phyloP scores from a whole-genome alignment of 768 basidiomycete genomes.

The Rubroboletus pulcherrimus region DNA sequence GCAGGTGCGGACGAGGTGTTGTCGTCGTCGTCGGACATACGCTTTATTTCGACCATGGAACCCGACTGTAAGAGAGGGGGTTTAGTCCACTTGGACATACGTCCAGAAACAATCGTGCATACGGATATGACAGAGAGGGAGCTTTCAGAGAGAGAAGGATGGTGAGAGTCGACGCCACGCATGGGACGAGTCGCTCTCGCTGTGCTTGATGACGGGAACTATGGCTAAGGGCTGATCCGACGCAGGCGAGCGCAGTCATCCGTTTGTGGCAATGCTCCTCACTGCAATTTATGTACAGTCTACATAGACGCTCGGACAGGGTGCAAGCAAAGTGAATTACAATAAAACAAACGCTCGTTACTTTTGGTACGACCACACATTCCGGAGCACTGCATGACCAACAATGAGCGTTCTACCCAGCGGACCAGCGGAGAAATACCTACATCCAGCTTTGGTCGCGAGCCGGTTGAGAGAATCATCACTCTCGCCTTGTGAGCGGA shows the following conservation, averaged over 20 bases:
- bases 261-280: conserved; percentile 20
- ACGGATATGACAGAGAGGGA: conserved; percentile 48
- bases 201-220: conserved; percentile 7
- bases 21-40: conserved; percentile 27
- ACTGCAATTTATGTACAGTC: neutral
- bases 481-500: conserved; percentile 92
- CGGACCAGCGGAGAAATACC: conserved; percentile 35
- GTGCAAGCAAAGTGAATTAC: conserved; percentile 12
- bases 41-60: conserved; percentile 79
- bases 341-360: conserved; percentile 36
- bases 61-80: conserved; percentile 32
- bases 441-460: conserved; percentile 92
- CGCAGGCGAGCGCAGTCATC: conserved; percentile 14
- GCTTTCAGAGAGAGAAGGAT: conserved; percentile 40
- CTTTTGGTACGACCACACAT: conserved; percentile 96
- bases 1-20: conserved; percentile 6
- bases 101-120: conserved; percentile 17
- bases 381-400: conserved; percentile 73
- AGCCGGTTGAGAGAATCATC: conserved; percentile 96
- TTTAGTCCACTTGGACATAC: conserved; percentile 3
- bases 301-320: neutral
- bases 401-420: neutral
- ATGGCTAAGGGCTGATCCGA: neutral
- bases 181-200: conserved; percentile 10
- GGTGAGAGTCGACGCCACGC: conserved; percentile 18